Evolutionary conservation across 805 yeast species (phyloP), one percentile per base, ranked within the genome.

Genomic region (Suhomyces emberorum): DNA sequence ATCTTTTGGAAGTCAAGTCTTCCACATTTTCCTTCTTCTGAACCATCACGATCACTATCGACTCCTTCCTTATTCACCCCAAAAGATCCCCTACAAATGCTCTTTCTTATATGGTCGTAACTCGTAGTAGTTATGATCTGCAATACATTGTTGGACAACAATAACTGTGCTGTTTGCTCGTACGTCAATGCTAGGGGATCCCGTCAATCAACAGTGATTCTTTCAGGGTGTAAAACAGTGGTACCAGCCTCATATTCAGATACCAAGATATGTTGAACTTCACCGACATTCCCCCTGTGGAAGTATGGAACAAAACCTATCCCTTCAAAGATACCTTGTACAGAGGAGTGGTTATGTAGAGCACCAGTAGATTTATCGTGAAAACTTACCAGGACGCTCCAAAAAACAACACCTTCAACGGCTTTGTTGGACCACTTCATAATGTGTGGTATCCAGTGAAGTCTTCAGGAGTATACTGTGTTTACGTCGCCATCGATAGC

Each of bases 391-490:
- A 27, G 6, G 34, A n/a, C 24, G 10, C 24, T 14, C 20, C 30
- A 3, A 24, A 40, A 7, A 45, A 48, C 7, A 30, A 28, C 12
- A 18, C 35, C 25, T 39, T 16, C 31, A 44, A 37, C 30, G 52
- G 32, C 28, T 38, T 35, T 15, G 23, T 44, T 4, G 19, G 31
- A 8, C 15, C 37, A 7, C 39, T 29, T 7, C 37, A 30, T 9
- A 47, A 42, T 16, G 40, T 46, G 20, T 32, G 18, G 2, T 52
- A 48, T 26, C 20, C 38, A 1, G 53, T 55, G 8, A 34, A 47
- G 9, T 40, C 48, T 27, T 39, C 57, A 1, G 68, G 66, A 2
- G 27, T 47, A 15, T 61, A 59, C 39, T 61, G 68, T 44, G 56
- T 58, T 5, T 61, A 57, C 36, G 41, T 57, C 24, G 59, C 55